A percentile compares a stretch with the other conserved stretches of the same genome.
Evolutionary conservation across 2,329 filamentous ascomycete genomes (phyloP).

Genomic region (Pezicula radicicola): DNA sequence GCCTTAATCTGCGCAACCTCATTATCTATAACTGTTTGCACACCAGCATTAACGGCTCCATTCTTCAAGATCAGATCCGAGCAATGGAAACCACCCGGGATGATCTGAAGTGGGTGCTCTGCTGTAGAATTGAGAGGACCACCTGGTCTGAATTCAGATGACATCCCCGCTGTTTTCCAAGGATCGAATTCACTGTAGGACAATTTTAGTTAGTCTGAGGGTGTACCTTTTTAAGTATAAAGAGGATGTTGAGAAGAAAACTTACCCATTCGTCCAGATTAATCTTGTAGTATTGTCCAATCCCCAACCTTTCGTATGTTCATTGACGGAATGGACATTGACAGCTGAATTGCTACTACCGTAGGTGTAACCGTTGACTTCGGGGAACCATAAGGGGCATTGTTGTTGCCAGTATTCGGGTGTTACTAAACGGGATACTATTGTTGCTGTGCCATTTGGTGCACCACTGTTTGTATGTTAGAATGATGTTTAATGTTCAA

Average conservation of each 20-base stretch:
- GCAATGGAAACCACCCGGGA: constrained; percentile 53
- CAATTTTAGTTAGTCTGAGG: neutral
- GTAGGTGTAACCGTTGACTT: constrained; percentile 45
- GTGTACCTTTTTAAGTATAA: neutral
- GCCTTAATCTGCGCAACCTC: constrained; percentile 46
- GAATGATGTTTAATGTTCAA: neutral
- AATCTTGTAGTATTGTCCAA: constrained; percentile 48
- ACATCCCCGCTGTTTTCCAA: constrained; percentile 53
- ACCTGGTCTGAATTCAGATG: constrained; percentile 48
- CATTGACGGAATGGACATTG: constrained; percentile 47
- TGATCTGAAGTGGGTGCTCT: constrained; percentile 47
- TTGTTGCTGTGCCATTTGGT: constrained; percentile 37
- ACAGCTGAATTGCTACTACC: constrained; percentile 39
- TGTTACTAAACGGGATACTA: constrained; percentile 49
- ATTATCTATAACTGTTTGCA: constrained; percentile 45
- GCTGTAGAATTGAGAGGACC: constrained; percentile 47
- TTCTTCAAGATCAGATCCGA: constrained; percentile 48
- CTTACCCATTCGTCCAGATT: constrained; percentile 53
- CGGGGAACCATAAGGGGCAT: constrained; percentile 54
- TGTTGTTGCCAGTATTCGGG: constrained; percentile 52
- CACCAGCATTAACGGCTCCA: constrained; percentile 41
- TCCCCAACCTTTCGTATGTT: constrained; percentile 53
- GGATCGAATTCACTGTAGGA: constrained; percentile 36
- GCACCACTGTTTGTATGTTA: constrained; percentile 33
- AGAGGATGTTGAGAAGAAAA: neutral